Percentiles rank a stretch among this genome's conserved stretches.
These are phyloP conservation scores for Irineochytrium annulatum DNA, from an alignment of 192 early-diverging fungal species.

Conservation along the genomic window DNA sequence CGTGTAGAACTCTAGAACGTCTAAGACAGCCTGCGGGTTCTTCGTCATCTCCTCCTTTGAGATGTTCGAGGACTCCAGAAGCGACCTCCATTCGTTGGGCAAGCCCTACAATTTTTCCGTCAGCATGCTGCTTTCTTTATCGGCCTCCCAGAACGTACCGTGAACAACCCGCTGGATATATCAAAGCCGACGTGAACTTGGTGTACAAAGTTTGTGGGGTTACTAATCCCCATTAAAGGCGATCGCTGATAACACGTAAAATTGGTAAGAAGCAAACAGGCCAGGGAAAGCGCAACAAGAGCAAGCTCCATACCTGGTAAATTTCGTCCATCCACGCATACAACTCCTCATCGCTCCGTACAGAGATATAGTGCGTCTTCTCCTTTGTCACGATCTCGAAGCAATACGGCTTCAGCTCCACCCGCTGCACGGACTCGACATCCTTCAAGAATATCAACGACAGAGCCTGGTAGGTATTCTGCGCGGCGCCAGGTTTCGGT, in stretches of 20 bases:
- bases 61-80: conserved; percentile 89
- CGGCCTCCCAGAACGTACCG: conserved; percentile 15
- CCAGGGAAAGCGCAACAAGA: not conserved
- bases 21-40: conserved; percentile 96
- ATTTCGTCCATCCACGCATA: conserved; percentile 99
- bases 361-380: conserved; percentile 86
- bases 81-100: conserved; percentile 91
- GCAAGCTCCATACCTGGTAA: conserved; percentile 62
- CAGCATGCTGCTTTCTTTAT: not conserved
- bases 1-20: conserved; percentile 97
- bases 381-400: conserved; percentile 93
- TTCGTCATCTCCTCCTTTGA: conserved; percentile 97
- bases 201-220: conserved; percentile 83
- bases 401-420: conserved; percentile 88
- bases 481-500: too few species aligned
- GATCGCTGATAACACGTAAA: conserved; percentile 47
- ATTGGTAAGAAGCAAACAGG: not conserved
- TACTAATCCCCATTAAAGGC: conserved; percentile 69
- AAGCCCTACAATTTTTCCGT: conserved; percentile 57
- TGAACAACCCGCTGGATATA: conserved; percentile 43
- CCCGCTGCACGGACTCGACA: conserved; percentile 79
- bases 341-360: conserved; percentile 93
- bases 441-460: conserved; percentile 91
- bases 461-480: conserved; percentile 83
- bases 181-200: conserved; percentile 70